phyloP scores from a whole-genome alignment of 1,284 basidiomycete species.

The Naganishia sp. region DNA sequence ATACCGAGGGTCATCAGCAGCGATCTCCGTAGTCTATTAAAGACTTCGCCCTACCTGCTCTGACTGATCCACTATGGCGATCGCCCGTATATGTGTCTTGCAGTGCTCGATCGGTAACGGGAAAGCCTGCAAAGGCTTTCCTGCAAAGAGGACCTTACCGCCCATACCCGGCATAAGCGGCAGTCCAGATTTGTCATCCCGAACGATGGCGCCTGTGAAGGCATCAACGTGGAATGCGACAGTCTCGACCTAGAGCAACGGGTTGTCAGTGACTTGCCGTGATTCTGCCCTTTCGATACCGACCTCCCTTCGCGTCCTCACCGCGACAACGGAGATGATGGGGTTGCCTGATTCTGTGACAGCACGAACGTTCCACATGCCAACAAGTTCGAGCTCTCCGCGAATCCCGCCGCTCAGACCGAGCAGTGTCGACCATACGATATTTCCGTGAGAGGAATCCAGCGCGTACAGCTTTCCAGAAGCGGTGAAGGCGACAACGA shows the following conservation, averaged over 20 bases:
- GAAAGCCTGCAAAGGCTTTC: slow-evolving; percentile 43
- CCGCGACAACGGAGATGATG: slow-evolving; percentile 46
- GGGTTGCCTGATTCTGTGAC: slow-evolving; percentile 44
- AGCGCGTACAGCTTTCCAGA: slow-evolving; percentile 79
- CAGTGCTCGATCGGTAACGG: slow-evolving; percentile 49
- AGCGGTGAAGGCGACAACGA: slow-evolving; percentile 71
- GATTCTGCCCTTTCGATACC: slow-evolving; percentile 12
- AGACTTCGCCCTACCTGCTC: slow-evolving; percentile 32
- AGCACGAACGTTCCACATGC: slow-evolving; percentile 45
- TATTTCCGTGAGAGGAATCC: slow-evolving; percentile 72
- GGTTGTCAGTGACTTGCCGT: background rate
- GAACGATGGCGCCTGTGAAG: slow-evolving; percentile 64
- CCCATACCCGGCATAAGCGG: slow-evolving; percentile 15
- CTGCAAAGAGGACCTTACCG: slow-evolving; percentile 45
- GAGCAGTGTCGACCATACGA: slow-evolving; percentile 71
- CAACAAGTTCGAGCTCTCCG: slow-evolving; percentile 43
- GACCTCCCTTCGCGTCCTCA: slow-evolving; percentile 37
- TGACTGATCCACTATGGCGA: slow-evolving; percentile 45
- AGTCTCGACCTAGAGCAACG: slow-evolving; percentile 48
- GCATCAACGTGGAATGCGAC: slow-evolving; percentile 77
- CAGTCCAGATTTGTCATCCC: background rate
- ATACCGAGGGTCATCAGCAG: background rate
- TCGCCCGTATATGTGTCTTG: slow-evolving; percentile 43
- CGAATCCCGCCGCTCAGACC: slow-evolving; percentile 42
- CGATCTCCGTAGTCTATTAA: background rate